Base-by-base conservation (phyloP, 2,329 filamentous ascomycete species). In the Colletotrichum chrysophilum region DNA sequence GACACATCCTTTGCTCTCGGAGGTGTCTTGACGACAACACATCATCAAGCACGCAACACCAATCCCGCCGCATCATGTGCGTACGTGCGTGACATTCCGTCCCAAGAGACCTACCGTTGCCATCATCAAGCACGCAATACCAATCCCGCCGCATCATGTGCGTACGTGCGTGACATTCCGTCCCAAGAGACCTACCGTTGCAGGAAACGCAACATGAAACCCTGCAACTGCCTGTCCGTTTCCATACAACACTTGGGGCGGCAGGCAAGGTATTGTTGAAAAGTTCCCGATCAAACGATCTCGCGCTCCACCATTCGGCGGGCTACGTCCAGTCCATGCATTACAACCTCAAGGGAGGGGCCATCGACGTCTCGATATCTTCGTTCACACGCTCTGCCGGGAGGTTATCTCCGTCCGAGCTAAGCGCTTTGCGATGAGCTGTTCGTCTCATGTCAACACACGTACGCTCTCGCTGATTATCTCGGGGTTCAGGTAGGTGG, bases 381-480 rank as follows among this genome's bases (percentile, higher is more conserved):
- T 36, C n/a, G 2, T 9, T 32, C 56, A 62, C 9, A 34, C 60
- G 24, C 32, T 12, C 13, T 38, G 13, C 16, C 61, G n/a, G n/a
- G 21, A 9, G 6, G 10, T 58, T 12, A 34, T 48, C 60, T 76
- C 60, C 34, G 70, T 65, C 14, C 60, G 24, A 10, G 74, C 74
- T 18, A 76, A 26, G 14, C 74, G 74, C 58, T 65, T 76, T 26
- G 70, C 70, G 26, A 74, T 69, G 36, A 76, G 70, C 74, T 76
- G 74, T 64, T 30, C 16, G 24, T 65, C 21, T 26, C 24, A 32
- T 24, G 74, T 76, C 43, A 76, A 68, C 28, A 70, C 24, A n/a
- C 18, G 18, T 52, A 13, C n/a, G 12, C 18, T 52, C 43, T 48
- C 56, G 52, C 21, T 69, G 18, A 30, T 24, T 12, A 26, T 36